phyloP scores from a whole-genome alignment of 495 filamentous ascomycete genomes.

The Talaromyces liani region DNA sequence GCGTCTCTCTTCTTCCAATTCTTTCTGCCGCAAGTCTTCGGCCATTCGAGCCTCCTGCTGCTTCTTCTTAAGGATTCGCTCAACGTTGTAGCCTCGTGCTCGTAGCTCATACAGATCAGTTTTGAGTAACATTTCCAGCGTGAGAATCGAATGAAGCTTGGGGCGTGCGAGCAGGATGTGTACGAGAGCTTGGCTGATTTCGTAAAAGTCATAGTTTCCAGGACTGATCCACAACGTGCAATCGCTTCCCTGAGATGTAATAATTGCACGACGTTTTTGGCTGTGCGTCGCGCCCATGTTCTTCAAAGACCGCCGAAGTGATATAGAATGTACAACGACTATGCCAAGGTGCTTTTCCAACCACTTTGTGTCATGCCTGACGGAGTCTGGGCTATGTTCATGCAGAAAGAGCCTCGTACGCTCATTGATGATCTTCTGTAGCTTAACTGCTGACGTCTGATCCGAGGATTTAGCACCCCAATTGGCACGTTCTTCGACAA shows the following conservation, averaged over 20 bases:
- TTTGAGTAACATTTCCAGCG: constrained; percentile 80
- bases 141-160: constrained; percentile 74
- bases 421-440: constrained; percentile 76
- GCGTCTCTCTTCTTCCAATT: constrained; percentile 66
- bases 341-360: constrained; percentile 78
- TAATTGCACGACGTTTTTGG: constrained; percentile 62
- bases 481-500: constrained; percentile 39
- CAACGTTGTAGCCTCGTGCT: constrained; percentile 86
- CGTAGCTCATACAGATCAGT: constrained; percentile 71
- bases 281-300: constrained; percentile 57
- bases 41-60: constrained; percentile 78
- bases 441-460: constrained; percentile 44
- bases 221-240: constrained; percentile 53
- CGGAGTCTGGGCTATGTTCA: constrained; percentile 55
- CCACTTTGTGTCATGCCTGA: constrained; percentile 82
- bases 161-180: constrained; percentile 73
- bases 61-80: constrained; percentile 78
- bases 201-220: constrained; percentile 66
- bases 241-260: constrained; percentile 41
- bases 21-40: constrained; percentile 69
- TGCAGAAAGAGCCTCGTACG: constrained; percentile 82
- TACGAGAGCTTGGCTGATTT: constrained; percentile 80
- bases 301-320: constrained; percentile 63
- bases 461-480: constrained; percentile 45
- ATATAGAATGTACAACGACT: constrained; percentile 65